Conservation (phyloP, 202 grass and related monocot genomes). For the Elaeis oleifera region DNA sequence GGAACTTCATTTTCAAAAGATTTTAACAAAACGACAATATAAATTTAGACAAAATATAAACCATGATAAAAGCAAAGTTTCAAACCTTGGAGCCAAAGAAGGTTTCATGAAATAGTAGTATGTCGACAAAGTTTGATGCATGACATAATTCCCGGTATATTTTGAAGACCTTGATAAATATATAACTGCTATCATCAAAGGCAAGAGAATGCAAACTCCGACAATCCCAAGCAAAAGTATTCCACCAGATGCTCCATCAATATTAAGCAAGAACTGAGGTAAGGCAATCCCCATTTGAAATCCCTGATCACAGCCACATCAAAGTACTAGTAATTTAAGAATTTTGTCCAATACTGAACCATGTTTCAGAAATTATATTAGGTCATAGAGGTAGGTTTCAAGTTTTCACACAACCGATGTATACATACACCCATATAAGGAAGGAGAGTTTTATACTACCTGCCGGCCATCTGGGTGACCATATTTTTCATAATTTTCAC, state of each 20-base stretch:
- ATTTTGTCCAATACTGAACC: no score
- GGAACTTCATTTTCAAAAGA: no score
- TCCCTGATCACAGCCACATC: conserved; percentile 38
- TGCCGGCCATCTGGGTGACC: conserved; percentile 98
- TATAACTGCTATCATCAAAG: conserved; percentile 97
- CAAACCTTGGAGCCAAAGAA: conserved; percentile 97
- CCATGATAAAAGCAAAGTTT: not conserved
- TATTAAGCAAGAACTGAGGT: conserved; percentile 87
- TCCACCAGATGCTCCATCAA: conserved; percentile 95
- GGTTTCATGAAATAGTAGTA: conserved; percentile 99
- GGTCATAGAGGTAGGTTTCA: no score
- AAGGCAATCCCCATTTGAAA: conserved; percentile 98
- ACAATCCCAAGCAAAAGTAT: conserved; percentile 93
- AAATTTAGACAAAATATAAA: not conserved
- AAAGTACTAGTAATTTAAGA: conserved; percentile 1
- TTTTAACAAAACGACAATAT: not conserved
- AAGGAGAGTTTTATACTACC: conserved; percentile 35
- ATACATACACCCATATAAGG: conserved; percentile 9
- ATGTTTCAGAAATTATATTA: no score
- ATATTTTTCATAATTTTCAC: conserved; percentile 99
- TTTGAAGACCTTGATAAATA: conserved; percentile 99
- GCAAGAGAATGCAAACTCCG: conserved; percentile 89
- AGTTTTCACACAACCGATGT: not conserved
- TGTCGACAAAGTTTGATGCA: conserved; percentile 92
- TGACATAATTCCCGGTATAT: conserved; percentile 98